Evolutionary conservation across 306 rosid genomes (phyloP), one percentile per base, ranked within the genome.

Genomic region (Sindora glabra): DNA sequence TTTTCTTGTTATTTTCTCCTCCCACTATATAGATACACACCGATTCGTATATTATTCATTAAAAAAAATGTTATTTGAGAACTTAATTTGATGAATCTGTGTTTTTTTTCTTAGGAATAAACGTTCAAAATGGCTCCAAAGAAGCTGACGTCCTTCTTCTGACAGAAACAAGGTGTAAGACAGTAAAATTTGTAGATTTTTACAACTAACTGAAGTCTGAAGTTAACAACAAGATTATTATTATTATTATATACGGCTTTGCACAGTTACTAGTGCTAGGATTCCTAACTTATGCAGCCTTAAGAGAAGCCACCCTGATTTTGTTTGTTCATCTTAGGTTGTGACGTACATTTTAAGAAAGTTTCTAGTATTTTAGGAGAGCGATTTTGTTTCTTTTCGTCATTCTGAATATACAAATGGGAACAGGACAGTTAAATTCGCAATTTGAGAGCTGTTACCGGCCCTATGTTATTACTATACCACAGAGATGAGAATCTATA

Each of bases 341-440:
- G 41, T 65, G 77, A 55, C 77, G 79, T 33, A 34, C 66, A 59
- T 69, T 65, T 73, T 18, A 69, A 60, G 79, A 64, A 71, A 40
- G 76, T 27, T 53, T 17, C 15, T 59, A 23, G 59, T 48, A 59
- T 48, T 59, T 64, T 48, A 44, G 30, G 61, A 49, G 55, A 64
- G 21, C 36, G 24, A 14, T 5, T 74, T 65, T 70, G 65, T 74
- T 42, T 44, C 25, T 53, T 64, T 59, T 48, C 3, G 23, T 22
- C 46, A 8, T 41, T 59, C 53, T 36, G 14, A 13, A 10, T 39
- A 55, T 26, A 63, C 59, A 48, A 27, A 38, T 40, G 23, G 15
- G 58, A 27, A 38, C 33, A 18, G 15, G 58, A 18, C 61, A 15
- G 26, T 61, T 39, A 53, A 70, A 46, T 23, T n/a, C 39, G 18